Conservation (phyloP, 2,329 filamentous ascomycete species). For the Byssoonygena ceratinophila region DNA sequence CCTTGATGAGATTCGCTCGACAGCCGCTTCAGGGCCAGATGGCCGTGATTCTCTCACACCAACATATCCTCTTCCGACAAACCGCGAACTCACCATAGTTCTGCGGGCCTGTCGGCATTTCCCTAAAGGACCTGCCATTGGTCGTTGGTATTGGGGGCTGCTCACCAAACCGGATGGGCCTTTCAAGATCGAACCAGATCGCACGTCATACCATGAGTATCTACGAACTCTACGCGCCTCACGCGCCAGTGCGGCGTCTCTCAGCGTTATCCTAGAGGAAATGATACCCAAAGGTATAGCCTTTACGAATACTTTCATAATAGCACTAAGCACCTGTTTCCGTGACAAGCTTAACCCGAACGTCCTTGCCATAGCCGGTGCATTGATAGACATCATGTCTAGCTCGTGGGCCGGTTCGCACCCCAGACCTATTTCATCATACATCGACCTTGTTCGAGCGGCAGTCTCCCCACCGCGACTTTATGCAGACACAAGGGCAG, state of each 20-base stretch:
- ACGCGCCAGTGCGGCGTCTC: conserved; percentile 53
- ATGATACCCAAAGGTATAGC: conserved; percentile 40
- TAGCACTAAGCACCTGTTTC: conserved; percentile 63
- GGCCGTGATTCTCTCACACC: conserved; percentile 12
- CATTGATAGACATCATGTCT: conserved; percentile 41
- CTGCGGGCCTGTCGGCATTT: conserved; percentile 51
- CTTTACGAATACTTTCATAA: conserved; percentile 50
- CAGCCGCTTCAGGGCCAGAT: not conserved
- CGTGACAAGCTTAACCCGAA: conserved; percentile 68
- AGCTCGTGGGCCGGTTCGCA: conserved; percentile 24
- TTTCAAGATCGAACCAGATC: conserved; percentile 58
- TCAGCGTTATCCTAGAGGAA: conserved; percentile 46
- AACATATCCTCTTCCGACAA: conserved; percentile 39
- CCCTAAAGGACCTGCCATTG: conserved; percentile 47
- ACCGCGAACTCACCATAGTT: conserved; percentile 56
- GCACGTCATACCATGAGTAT: conserved; percentile 57
- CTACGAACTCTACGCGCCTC: conserved; percentile 56
- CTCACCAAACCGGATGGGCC: conserved; percentile 44
- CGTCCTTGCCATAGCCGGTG: conserved; percentile 53
- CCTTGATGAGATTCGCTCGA: not conserved
- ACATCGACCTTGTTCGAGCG: conserved; percentile 11
- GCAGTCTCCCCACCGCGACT: not conserved
- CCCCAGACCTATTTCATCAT: not conserved
- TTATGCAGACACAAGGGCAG: not conserved
- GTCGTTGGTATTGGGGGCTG: conserved; percentile 65